Evolutionary conservation across 345 rosid genomes (phyloP).

Genomic region (Hypericum perforatum): DNA sequence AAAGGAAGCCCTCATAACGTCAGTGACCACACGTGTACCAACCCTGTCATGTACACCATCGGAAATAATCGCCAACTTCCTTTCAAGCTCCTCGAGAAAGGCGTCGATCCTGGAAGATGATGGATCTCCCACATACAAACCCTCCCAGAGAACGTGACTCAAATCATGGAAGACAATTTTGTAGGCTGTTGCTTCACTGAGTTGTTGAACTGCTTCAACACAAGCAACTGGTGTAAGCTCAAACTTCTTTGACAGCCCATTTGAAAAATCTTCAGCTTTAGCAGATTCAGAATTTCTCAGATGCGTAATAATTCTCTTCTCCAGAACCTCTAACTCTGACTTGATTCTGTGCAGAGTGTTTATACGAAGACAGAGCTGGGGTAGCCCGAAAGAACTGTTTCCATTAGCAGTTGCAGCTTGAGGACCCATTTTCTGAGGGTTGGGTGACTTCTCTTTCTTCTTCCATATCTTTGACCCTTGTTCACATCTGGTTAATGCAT

Average conservation of each 20-base stretch:
- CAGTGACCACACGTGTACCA: slow-evolving; percentile 64
- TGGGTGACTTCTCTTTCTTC: slow-evolving; percentile 78
- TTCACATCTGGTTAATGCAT: slow-evolving; percentile 79
- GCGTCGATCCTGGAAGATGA: slow-evolving; percentile 67
- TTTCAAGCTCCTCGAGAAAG: slow-evolving; percentile 68
- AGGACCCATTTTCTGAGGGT: slow-evolving; percentile 60
- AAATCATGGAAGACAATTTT: slow-evolving; percentile 78
- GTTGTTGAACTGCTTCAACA: slow-evolving; percentile 79
- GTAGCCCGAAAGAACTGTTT: slow-evolving; percentile 49
- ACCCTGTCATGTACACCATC: slow-evolving; percentile 73
- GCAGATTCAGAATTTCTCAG: slow-evolving; percentile 93
- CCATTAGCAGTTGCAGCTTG: slow-evolving; percentile 62
- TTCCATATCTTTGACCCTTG: slow-evolving; percentile 78
- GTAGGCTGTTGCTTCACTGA: slow-evolving; percentile 73
- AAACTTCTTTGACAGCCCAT: slow-evolving; percentile 70
- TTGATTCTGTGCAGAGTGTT: slow-evolving; percentile 71
- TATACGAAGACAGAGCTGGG: slow-evolving; percentile 73
- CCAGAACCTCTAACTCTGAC: slow-evolving; percentile 63
- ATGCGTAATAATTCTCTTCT: slow-evolving; percentile 79
- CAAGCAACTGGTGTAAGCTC: slow-evolving; percentile 80
- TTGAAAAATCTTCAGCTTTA: slow-evolving; percentile 70
- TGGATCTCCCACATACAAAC: slow-evolving; percentile 73
- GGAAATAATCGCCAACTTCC: slow-evolving; percentile 44
- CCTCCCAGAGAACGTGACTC: slow-evolving; percentile 79
- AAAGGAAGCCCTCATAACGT: slow-evolving; percentile 78